Conservation (phyloP, 768 basidiomycete species). For the Wakefieldia striispora region DNA sequence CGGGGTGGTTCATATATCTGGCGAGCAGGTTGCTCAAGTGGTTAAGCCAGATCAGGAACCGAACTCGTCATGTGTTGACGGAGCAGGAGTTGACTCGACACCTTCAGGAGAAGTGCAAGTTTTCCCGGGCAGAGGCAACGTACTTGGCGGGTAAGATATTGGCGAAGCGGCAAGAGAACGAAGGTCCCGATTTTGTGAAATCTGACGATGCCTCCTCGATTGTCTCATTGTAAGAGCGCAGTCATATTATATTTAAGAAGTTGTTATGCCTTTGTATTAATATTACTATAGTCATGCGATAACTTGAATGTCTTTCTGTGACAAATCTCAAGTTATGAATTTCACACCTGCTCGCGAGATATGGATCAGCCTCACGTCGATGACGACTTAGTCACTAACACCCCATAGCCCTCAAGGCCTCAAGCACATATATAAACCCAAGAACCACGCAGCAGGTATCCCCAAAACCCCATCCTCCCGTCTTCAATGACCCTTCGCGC, state of each 20-base stretch:
- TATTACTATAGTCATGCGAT: neutral
- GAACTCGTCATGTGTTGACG: constrained; percentile 16
- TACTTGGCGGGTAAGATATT: constrained; percentile 25
- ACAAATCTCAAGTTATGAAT: constrained; percentile 2
- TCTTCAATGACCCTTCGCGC: constrained; percentile 1
- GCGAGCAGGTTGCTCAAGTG: constrained; percentile 20
- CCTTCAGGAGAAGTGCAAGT: constrained; percentile 24
- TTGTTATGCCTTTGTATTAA: constrained; percentile 13
- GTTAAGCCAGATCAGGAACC: constrained; percentile 14
- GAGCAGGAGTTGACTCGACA: constrained; percentile 17
- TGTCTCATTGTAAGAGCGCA: neutral
- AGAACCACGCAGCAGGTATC: neutral
- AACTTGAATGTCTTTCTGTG: constrained; percentile 1
- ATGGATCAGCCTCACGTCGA: constrained; percentile 7
- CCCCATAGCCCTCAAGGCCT: constrained; percentile 18
- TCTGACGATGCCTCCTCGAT: constrained; percentile 14
- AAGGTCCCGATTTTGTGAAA: constrained; percentile 25
- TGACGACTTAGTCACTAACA: constrained; percentile 2
- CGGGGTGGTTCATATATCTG: constrained; percentile 24
- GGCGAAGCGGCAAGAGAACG: constrained; percentile 18
- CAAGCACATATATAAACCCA: neutral
- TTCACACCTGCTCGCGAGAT: no score
- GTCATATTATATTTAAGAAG: neutral
- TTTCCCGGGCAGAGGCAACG: constrained; percentile 19
- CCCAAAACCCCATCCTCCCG: neutral